Base-by-base conservation (phyloP, 2,329 filamentous ascomycete genomes). In the Diaporthe amygdali region DNA sequence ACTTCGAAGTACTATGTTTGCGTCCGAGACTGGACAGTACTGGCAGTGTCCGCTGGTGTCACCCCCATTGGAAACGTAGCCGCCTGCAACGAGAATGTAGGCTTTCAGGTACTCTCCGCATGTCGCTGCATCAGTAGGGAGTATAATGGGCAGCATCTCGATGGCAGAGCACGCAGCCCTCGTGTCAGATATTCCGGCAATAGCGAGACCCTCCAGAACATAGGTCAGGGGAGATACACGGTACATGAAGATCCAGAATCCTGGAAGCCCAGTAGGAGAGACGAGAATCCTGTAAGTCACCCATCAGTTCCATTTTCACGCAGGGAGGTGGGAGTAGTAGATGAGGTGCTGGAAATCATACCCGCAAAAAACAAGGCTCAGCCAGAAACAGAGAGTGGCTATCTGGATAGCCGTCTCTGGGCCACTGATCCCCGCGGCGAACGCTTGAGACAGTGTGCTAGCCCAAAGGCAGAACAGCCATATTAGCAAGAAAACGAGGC, bases 221-320 rank as follows among this genome's bases (percentile, higher is more conserved):
- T 97, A 97, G 0, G 93, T 95, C 76, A 97, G 93, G 0, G 95
- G 94, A 0, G 92, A 94, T 63, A 94, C 83, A 56, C 92, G 90
- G 81, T 96, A 95, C 91, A 95, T 93, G 85, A 94, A 94, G 76
- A 92, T 91, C 93, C 93, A 96, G 86, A 95, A 95, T 9, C 88
- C 83, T 0, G 93, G 93, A 34, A 96, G 86, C 3, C 82, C 80
- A 2, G 82, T 80, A 0, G 92, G 91, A 6, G 84, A 83, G 30
- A 90, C 90, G 73, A 97, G 87, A 66, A 96, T 91, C 86, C 92
- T 86, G 77, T 91, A 93, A 54, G 27, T 3, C 34, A 34, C 32
- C 9, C 7, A 39, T 12, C 7, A 54, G 30, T 20, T 5, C 32
- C 27, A 22, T 7, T 86, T 95, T 95, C 76, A 94, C 89, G 8